A percentile compares a stretch with the other conserved stretches of the same genome.
Conservation (phyloP, 2,329 filamentous ascomycete genomes). For the Alternaria atra region DNA sequence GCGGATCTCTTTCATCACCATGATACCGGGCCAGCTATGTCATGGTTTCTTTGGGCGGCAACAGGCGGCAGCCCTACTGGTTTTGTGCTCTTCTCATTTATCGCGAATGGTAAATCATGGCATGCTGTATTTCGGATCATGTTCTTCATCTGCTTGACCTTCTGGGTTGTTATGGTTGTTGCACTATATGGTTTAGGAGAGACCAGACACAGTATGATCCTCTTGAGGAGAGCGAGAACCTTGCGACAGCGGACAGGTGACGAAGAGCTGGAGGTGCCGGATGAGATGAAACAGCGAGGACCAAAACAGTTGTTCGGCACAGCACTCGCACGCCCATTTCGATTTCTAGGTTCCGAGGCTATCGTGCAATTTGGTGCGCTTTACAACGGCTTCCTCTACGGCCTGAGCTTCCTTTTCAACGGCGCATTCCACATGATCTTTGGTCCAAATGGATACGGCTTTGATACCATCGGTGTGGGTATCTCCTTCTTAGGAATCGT, state of each 20-base stretch:
- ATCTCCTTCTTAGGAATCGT: slow-evolving; percentile 54
- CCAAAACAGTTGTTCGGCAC: slow-evolving; percentile 53
- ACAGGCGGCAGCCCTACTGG: slow-evolving; percentile 58
- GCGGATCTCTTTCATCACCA: slow-evolving; percentile 57
- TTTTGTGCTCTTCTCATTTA: slow-evolving; percentile 58
- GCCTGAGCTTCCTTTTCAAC: slow-evolving; percentile 61
- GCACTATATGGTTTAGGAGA: slow-evolving; percentile 53
- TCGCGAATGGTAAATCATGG: slow-evolving; percentile 57
- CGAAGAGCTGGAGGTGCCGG: slow-evolving; percentile 46
- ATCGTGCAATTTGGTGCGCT: slow-evolving; percentile 60
- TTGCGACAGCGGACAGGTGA: slow-evolving; percentile 39
- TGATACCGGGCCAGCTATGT: slow-evolving; percentile 55
- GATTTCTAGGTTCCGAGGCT: slow-evolving; percentile 58
- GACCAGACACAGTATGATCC: slow-evolving; percentile 57
- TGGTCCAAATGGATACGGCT: slow-evolving; percentile 55
- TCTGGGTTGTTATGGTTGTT: slow-evolving; percentile 55
- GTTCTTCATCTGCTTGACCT: slow-evolving; percentile 55
- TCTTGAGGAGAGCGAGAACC: slow-evolving; percentile 47
- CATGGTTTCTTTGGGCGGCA: slow-evolving; percentile 58
- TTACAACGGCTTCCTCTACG: slow-evolving; percentile 61
- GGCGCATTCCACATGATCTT: slow-evolving; percentile 61
- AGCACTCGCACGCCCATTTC: slow-evolving; percentile 58
- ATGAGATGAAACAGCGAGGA: slow-evolving; percentile 51
- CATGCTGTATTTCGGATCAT: slow-evolving; percentile 57
- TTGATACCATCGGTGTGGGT: slow-evolving; percentile 52